phyloP scores from a whole-genome alignment of 108 stramenopile genomes.

The Pseudonitzschia delicatissima region DNA sequence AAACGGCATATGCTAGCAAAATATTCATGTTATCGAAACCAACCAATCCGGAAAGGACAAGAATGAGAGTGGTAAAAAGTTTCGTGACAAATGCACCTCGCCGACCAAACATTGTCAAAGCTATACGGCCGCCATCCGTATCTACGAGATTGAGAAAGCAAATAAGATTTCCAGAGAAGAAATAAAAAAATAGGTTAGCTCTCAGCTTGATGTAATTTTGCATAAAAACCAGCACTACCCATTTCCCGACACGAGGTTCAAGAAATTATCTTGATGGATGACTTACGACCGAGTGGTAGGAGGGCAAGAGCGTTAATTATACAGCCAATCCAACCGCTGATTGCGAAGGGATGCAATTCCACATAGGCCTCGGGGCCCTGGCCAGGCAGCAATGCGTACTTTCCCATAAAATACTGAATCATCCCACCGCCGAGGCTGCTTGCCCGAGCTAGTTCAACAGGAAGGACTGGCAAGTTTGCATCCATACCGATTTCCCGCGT shows the following conservation, averaged over 20 bases:
- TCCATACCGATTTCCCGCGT: slow-evolving; percentile 23
- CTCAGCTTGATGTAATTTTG: not conserved
- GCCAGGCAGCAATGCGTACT: slow-evolving; percentile 30
- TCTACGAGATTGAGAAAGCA: slow-evolving; percentile 49
- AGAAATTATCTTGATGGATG: no score
- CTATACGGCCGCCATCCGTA: slow-evolving; percentile 77
- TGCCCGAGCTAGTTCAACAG: slow-evolving; percentile 51
- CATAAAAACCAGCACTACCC: not conserved
- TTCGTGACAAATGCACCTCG: slow-evolving; percentile 53
- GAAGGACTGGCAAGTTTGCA: slow-evolving; percentile 48
- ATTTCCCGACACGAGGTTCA: no score
- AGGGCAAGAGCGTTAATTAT: slow-evolving; percentile 68
- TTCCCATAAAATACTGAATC: slow-evolving; percentile 41
- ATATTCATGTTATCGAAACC: slow-evolving; percentile 56
- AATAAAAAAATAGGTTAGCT: no score
- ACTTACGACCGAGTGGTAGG: slow-evolving; percentile 67
- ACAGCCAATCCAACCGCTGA: slow-evolving; percentile 70
- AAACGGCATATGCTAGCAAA: slow-evolving; percentile 51
- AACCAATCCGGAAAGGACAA: slow-evolving; percentile 55
- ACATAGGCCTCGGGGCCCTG: slow-evolving; percentile 55
- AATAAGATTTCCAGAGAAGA: not conserved
- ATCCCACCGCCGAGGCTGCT: slow-evolving; percentile 68
- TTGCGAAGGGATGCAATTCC: slow-evolving; percentile 73
- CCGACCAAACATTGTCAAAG: slow-evolving; percentile 67
- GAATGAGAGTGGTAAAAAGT: slow-evolving; percentile 37